Conservation (phyloP, 257 asterid genomes). For the Forsythia suspensa region DNA sequence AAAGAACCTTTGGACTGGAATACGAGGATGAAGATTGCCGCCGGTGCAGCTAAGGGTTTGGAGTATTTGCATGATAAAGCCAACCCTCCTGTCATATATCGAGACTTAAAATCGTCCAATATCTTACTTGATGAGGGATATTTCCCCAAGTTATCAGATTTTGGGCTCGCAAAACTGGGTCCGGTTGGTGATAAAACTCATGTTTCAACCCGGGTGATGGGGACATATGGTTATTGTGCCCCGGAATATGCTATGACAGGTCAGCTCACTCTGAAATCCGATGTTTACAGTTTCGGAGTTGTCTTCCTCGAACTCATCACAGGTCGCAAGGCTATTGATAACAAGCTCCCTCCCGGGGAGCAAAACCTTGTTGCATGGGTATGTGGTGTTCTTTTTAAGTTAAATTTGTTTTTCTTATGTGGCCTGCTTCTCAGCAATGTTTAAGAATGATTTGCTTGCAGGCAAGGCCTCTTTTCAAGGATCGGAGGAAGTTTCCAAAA, state of each 20-base stretch:
- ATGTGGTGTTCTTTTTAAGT: constrained; percentile 16
- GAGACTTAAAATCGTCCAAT: constrained; percentile 85
- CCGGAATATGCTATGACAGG: constrained; percentile 98
- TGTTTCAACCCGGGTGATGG: constrained; percentile 94
- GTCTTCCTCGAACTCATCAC: constrained; percentile 89
- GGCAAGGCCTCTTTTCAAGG: constrained; percentile 95
- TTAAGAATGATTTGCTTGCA: constrained; percentile 27
- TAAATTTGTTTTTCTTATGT: constrained; percentile 12
- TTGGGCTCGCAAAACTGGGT: constrained; percentile 90
- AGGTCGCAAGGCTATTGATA: constrained; percentile 88
- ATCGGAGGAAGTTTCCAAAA: constrained; percentile 68
- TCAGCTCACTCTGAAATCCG: constrained; percentile 83
- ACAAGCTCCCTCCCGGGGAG: constrained; percentile 58
- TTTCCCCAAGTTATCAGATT: constrained; percentile 85
- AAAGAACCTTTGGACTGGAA: constrained; percentile 91
- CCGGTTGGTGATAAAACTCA: constrained; percentile 95
- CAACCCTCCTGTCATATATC: constrained; percentile 82
- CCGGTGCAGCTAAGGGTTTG: constrained; percentile 89
- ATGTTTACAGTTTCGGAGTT: constrained; percentile 87
- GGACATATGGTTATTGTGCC: constrained; percentile 94
- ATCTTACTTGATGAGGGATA: constrained; percentile 80
- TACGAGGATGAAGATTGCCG: constrained; percentile 91
- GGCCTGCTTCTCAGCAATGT: background rate
- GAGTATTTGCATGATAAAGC: constrained; percentile 92
- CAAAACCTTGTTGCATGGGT: constrained; percentile 94